phyloP scores from a whole-genome alignment of 2,329 filamentous ascomycete species.

The Arthrobotrys iridis region DNA sequence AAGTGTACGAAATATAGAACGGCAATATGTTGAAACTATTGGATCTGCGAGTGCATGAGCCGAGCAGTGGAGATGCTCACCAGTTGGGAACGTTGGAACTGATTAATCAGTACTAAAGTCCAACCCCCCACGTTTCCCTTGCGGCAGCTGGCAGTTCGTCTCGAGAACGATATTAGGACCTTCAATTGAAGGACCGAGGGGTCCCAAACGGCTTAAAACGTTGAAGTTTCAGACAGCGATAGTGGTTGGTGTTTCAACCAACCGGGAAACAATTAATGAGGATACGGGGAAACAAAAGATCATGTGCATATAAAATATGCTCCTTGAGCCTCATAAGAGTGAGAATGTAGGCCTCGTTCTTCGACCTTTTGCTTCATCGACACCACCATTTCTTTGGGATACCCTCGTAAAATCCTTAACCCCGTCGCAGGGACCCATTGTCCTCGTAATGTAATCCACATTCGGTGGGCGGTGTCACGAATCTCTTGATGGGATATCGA shows the following conservation, averaged over 20 bases:
- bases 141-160: not conserved
- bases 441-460: constrained; percentile 38
- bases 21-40: not conserved
- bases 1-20: constrained; percentile 14
- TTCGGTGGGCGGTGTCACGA: constrained; percentile 24
- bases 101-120: not conserved
- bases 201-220: constrained; percentile 32
- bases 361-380: not conserved
- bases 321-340: not conserved
- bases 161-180: not conserved
- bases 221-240: constrained; percentile 31
- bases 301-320: constrained; percentile 14
- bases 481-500: constrained; percentile 24
- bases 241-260: constrained; percentile 10
- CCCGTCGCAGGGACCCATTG: not conserved
- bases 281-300: constrained; percentile 4
- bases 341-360: constrained; percentile 1
- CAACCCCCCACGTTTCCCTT: constrained; percentile 20
- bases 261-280: not conserved
- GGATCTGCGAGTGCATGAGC: not conserved
- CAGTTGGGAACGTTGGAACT: not conserved
- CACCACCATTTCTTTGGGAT: not conserved
- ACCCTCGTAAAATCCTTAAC: not conserved
- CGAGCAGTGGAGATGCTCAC: constrained; percentile 17
- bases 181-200: constrained; percentile 29